These are phyloP conservation scores for Kwoniella heveanensis DNA, from an alignment of 768 basidiomycete genomes.

Conservation along the genomic window DNA sequence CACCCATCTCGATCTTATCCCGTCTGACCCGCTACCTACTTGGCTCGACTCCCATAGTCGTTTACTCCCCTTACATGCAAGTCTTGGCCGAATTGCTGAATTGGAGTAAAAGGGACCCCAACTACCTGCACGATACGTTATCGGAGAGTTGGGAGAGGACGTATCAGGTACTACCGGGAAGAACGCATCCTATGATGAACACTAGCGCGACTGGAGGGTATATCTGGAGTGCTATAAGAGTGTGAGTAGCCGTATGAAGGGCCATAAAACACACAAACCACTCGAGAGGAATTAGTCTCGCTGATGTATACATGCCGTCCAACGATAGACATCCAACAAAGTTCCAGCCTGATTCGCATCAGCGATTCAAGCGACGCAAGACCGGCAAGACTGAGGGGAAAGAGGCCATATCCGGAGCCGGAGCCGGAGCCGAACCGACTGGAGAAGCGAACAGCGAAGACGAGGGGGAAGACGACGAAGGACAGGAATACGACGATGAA, in stretches of 20 bases:
- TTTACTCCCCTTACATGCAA: conserved; percentile 80
- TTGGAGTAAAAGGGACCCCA: conserved; percentile 67
- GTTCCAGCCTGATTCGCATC: conserved; percentile 28
- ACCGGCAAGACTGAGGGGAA: conserved; percentile 10
- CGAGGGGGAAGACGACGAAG: conserved; percentile 6
- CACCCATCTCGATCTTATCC: conserved; percentile 77
- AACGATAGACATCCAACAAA: conserved; percentile 25
- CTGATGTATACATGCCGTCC: background rate
- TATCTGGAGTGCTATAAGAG: conserved; percentile 70
- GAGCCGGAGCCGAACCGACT: background rate
- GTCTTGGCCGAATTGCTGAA: conserved; percentile 77
- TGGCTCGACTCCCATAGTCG: conserved; percentile 82
- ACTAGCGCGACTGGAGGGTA: conserved; percentile 87
- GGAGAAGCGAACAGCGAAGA: background rate
- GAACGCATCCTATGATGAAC: conserved; percentile 93
- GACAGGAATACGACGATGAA: background rate
- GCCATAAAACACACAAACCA: background rate
- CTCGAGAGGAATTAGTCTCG: background rate
- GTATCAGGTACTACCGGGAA: conserved; percentile 92
- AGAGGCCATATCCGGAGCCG: background rate
- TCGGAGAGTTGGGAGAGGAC: conserved; percentile 84
- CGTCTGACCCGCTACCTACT: conserved; percentile 72
- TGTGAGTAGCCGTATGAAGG: no score
- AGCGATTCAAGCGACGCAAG: conserved; percentile 21
- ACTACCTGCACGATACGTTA: conserved; percentile 74